Evolutionary conservation across 1,284 basidiomycete genomes (phyloP).

Genomic region (Heterobasidion annosum): DNA sequence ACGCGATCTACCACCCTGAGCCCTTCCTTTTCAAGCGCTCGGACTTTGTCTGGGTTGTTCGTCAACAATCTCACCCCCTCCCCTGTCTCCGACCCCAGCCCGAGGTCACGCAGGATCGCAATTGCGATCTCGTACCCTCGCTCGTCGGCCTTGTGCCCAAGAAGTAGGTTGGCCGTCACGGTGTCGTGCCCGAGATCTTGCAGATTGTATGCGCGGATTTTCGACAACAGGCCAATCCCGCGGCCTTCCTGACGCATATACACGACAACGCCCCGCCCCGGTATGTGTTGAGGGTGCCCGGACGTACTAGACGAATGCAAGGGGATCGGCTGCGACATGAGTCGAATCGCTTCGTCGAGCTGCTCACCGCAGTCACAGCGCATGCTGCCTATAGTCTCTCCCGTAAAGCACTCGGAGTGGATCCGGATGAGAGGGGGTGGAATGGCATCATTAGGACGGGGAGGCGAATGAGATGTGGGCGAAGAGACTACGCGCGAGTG

Average conservation of each 20-base stretch:
- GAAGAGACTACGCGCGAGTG: conserved; percentile 29
- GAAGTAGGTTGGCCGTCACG: conserved; percentile 92
- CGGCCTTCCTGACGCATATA: conserved; percentile 99
- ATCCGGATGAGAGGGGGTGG: conserved; percentile 87
- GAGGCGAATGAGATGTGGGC: conserved; percentile 9
- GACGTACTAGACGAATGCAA: conserved; percentile 27
- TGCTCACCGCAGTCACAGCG: conserved; percentile 99
- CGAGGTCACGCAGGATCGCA: conserved; percentile 86
- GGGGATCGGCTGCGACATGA: conserved; percentile 73
- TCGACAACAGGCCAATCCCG: conserved; percentile 93
- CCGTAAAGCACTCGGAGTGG: conserved; percentile 98
- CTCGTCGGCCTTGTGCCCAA: conserved; percentile 93
- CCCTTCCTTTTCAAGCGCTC: conserved; percentile 80
- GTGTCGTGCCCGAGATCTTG: conserved; percentile 99
- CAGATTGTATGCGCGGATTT: conserved; percentile 96
- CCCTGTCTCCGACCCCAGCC: conserved; percentile 50
- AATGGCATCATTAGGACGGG: conserved; percentile 21
- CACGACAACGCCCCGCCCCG: conserved; percentile 89
- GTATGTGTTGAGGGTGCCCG: conserved; percentile 33
- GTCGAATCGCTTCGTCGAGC: conserved; percentile 91
- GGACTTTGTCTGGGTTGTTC: conserved; percentile 97
- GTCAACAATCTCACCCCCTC: conserved; percentile 81
- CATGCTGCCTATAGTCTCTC: conserved; percentile 97
- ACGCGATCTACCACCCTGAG: conserved; percentile 80
- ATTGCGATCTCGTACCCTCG: conserved; percentile 88